Conservation (phyloP, 192 early-diverging fungal genomes). For the Backusella tuberculispora region DNA sequence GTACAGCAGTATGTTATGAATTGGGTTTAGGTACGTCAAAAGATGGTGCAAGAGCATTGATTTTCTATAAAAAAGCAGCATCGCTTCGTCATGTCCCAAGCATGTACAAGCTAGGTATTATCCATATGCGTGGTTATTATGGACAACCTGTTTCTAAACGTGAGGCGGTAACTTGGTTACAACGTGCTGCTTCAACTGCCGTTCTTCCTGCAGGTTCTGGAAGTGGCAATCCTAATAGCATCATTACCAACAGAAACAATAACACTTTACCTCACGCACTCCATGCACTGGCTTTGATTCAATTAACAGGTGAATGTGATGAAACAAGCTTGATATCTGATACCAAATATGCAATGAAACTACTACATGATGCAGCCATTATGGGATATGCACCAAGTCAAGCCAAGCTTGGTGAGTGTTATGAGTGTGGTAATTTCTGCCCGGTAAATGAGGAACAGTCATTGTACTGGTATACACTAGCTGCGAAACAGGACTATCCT, state of each 20-base stretch:
- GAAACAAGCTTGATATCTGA: conserved; percentile 38
- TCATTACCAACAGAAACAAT: background rate
- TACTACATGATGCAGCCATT: conserved; percentile 59
- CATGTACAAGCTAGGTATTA: conserved; percentile 96
- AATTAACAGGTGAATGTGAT: conserved; percentile 18
- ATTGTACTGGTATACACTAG: conserved; percentile 56
- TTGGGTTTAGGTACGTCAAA: conserved; percentile 88
- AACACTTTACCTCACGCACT: conserved; percentile 22
- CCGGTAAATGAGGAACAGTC: conserved; percentile 50
- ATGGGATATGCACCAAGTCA: conserved; percentile 64
- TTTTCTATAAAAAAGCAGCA: conserved; percentile 91
- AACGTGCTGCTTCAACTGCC: conserved; percentile 84
- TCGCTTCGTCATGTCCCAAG: conserved; percentile 86
- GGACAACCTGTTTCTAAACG: conserved; percentile 73
- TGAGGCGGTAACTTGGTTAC: conserved; percentile 93
- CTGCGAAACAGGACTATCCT: conserved; percentile 56
- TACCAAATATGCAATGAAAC: conserved; percentile 54
- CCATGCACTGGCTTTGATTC: conserved; percentile 22
- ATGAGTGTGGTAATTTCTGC: conserved; percentile 57
- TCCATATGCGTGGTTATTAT: conserved; percentile 83
- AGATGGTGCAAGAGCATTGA: conserved; percentile 77
- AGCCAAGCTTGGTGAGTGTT: conserved; percentile 57
- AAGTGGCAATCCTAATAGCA: too few species aligned
- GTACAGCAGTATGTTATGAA: conserved; percentile 95
- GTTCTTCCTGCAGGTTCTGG: conserved; percentile 41